Percentiles rank a stretch among this genome's conserved stretches.
These are phyloP conservation scores for Calamus simplicifolius DNA, from an alignment of 176 grass and related monocot genomes.

Conservation along the genomic window DNA sequence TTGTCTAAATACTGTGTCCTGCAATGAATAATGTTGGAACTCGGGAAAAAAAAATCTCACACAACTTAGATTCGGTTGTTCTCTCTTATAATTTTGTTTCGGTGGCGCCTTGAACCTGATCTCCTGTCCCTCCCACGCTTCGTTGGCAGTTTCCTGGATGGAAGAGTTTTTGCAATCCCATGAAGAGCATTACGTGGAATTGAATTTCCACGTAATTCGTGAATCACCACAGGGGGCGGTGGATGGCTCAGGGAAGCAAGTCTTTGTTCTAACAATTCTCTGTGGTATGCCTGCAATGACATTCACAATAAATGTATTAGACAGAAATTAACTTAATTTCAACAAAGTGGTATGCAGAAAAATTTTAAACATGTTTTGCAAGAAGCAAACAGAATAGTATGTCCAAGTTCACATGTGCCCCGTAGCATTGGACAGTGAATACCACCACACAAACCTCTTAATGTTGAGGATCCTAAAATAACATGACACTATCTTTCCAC, in stretches of 20 bases:
- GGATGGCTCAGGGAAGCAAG: slow-evolving; percentile 29
- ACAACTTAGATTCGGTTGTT: not conserved
- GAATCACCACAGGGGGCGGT: slow-evolving; percentile 20
- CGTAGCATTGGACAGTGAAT: too few species aligned
- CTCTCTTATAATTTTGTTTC: not conserved
- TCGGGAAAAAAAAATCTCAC: not conserved
- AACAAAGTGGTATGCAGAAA: too few species aligned
- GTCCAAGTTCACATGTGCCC: too few species aligned
- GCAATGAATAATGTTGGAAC: too few species aligned
- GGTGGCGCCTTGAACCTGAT: slow-evolving; percentile 1
- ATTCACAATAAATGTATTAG: not conserved
- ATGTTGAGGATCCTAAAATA: not conserved
- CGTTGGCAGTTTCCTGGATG: slow-evolving; percentile 38
- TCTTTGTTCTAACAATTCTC: slow-evolving; percentile 69
- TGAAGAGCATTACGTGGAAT: slow-evolving; percentile 20
- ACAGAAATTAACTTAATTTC: not conserved
- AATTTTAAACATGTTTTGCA: too few species aligned
- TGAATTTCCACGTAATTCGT: slow-evolving; percentile 20
- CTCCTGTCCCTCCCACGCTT: slow-evolving; percentile 19
- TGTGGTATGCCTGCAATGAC: slow-evolving; percentile 71
- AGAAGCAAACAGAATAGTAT: too few species aligned
- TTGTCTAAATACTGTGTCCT: too few species aligned
- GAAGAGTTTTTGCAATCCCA: slow-evolving; percentile 25
- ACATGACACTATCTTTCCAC: not conserved
- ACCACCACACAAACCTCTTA: too few species aligned